A percentile compares a stretch with the other conserved stretches of the same genome.
These are phyloP conservation scores for Chaetomium cochliodes DNA, from an alignment of 495 filamentous ascomycete species.

Conservation along the genomic window DNA sequence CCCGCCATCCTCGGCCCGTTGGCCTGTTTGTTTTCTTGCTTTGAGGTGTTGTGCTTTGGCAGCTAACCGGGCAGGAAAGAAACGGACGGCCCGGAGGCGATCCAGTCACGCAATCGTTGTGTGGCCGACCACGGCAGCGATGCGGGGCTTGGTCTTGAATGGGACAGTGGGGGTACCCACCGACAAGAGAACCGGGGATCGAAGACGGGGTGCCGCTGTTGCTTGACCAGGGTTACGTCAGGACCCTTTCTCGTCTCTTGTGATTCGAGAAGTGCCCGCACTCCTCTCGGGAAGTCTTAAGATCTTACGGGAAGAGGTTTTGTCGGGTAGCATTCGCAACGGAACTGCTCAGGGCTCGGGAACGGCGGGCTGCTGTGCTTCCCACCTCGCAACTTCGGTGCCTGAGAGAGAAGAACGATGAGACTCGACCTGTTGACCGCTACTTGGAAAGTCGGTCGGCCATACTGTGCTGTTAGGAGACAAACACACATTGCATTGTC, in stretches of 20 bases:
- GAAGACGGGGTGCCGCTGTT: neutral
- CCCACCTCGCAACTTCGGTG: neutral
- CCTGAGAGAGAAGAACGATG: neutral
- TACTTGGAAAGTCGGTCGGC: neutral
- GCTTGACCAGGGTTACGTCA: slow-evolving; percentile 13
- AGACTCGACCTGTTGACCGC: slow-evolving; percentile 11
- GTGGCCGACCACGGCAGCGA: slow-evolving; percentile 15
- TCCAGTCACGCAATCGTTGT: slow-evolving; percentile 18
- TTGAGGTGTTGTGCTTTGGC: no score
- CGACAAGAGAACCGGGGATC: neutral
- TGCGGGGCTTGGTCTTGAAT: neutral
- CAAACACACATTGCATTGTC: neutral
- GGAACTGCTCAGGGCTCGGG: neutral
- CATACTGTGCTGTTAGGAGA: neutral
- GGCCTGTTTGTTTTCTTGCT: no score
- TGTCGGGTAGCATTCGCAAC: slow-evolving; percentile 3
- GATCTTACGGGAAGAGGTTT: neutral
- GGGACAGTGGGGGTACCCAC: slow-evolving; percentile 12
- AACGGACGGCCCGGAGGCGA: neutral
- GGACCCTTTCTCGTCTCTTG: neutral
- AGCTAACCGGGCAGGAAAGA: neutral
- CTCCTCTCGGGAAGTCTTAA: neutral
- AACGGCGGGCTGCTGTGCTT: slow-evolving; percentile 8
- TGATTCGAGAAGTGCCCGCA: slow-evolving; percentile 8
- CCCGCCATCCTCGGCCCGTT: no score